Percentiles rank a stretch among this genome's conserved stretches.
Evolutionary conservation across 352 stramenopile species (phyloP).

Genomic region (Globisporangium alternatum): DNA sequence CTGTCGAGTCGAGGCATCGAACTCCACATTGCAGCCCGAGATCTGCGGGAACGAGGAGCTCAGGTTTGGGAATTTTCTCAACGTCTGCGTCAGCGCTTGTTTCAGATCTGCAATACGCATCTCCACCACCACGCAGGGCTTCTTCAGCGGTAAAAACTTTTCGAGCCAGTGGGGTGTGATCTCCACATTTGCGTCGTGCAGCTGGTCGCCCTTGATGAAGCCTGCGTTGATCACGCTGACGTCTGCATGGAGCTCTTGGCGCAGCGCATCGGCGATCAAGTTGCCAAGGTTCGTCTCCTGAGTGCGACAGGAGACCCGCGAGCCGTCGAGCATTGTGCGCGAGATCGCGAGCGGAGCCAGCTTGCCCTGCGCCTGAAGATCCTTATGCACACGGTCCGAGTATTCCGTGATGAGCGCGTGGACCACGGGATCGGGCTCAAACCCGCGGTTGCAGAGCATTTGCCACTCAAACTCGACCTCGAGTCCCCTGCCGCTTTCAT

Average conservation of each 20-base stretch:
- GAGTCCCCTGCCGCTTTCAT: neutral
- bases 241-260: slow-evolving; percentile 44
- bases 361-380: slow-evolving; percentile 48
- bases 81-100: slow-evolving; percentile 55
- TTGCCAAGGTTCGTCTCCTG: slow-evolving; percentile 76
- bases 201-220: slow-evolving; percentile 73
- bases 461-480: slow-evolving; percentile 52
- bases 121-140: slow-evolving; percentile 49
- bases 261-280: slow-evolving; percentile 71
- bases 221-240: slow-evolving; percentile 76
- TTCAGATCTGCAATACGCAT: slow-evolving; percentile 45
- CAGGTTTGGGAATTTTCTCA: slow-evolving; percentile 53
- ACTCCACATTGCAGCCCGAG: slow-evolving; percentile 45
- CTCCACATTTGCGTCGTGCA: slow-evolving; percentile 44
- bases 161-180: slow-evolving; percentile 67
- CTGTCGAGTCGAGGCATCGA: slow-evolving; percentile 23
- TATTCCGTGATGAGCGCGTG: slow-evolving; percentile 46
- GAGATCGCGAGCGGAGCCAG: slow-evolving; percentile 31
- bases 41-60: slow-evolving; percentile 77
- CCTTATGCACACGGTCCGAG: slow-evolving; percentile 34
- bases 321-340: slow-evolving; percentile 56
- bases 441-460: slow-evolving; percentile 67
- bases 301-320: slow-evolving; percentile 52
- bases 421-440: slow-evolving; percentile 43
- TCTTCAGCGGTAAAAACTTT: slow-evolving; percentile 62